Evolutionary conservation across 2,329 filamentous ascomycete species (phyloP).

Genomic region (Chaetomium olivaceum): DNA sequence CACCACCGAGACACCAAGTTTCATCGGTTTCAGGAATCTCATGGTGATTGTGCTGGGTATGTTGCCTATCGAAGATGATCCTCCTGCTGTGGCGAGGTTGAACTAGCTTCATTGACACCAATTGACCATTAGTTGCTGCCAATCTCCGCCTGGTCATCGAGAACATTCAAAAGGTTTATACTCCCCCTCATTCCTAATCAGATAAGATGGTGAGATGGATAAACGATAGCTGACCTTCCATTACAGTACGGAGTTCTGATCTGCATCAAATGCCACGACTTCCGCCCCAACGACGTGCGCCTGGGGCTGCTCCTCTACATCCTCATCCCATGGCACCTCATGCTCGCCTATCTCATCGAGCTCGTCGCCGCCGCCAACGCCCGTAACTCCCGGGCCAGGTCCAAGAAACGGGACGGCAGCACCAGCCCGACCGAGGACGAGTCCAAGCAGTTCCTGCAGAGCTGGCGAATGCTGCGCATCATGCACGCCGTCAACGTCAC

Average conservation of each 20-base stretch:
- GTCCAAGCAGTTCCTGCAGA: conserved; percentile 66
- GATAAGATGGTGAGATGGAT: not conserved
- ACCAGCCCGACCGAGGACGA: conserved; percentile 60
- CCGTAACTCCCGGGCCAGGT: conserved; percentile 62
- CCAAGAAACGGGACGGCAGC: conserved; percentile 52
- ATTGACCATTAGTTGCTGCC: conserved; percentile 67
- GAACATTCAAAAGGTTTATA: conserved; percentile 82
- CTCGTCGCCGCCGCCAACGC: conserved; percentile 78
- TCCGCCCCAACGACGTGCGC: conserved; percentile 73
- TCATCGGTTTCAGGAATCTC: conserved; percentile 90
- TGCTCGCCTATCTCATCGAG: conserved; percentile 89
- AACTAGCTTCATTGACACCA: not conserved
- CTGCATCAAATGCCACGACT: conserved; percentile 86
- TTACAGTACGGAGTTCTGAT: conserved; percentile 88
- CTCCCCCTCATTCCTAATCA: not conserved
- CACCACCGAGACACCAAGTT: conserved; percentile 71
- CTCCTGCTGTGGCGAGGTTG: not conserved
- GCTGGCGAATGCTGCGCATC: conserved; percentile 79
- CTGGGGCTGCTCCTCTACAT: conserved; percentile 79
- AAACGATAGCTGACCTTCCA: not conserved
- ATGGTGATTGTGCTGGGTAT: conserved; percentile 90
- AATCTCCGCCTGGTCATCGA: conserved; percentile 94
- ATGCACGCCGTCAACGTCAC: conserved; percentile 83
- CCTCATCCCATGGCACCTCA: conserved; percentile 85
- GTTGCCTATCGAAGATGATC: conserved; percentile 31